A percentile compares a stretch with the other conserved stretches of the same genome.
These are phyloP conservation scores for Penicillium aurantiogriseum DNA, from an alignment of 2,329 filamentous ascomycete genomes.

Conservation along the genomic window DNA sequence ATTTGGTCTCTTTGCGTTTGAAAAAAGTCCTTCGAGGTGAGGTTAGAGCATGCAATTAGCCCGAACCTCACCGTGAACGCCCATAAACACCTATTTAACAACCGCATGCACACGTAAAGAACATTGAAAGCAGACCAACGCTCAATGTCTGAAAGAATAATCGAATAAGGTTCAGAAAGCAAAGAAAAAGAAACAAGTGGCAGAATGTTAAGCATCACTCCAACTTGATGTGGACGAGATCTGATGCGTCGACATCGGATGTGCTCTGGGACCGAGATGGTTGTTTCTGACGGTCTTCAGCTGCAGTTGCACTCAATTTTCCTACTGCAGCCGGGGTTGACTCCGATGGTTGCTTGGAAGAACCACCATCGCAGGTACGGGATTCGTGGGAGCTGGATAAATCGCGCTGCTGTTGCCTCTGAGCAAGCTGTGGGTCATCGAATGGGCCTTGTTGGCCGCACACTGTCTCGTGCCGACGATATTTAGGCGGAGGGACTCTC, in stretches of 20 bases:
- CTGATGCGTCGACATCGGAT: neutral
- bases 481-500: neutral
- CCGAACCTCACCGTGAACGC: neutral
- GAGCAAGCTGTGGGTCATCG: neutral
- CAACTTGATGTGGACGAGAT: neutral
- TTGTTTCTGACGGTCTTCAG: neutral
- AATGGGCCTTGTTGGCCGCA: neutral
- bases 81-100: neutral
- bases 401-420: neutral
- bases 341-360: neutral
- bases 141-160: neutral
- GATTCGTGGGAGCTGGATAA: neutral
- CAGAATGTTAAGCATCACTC: neutral
- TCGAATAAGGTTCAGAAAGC: neutral
- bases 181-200: neutral
- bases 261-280: too few relatives aligned
- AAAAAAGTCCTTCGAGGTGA: neutral
- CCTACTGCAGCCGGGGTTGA: constrained; percentile 27
- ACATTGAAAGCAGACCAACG: neutral
- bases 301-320: constrained; percentile 39
- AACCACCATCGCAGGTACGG: neutral
- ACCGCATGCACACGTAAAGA: neutral
- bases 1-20: neutral
- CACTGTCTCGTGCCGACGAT: neutral
- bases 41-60: neutral